A percentile compares a stretch with the other conserved stretches of the same genome.
These are phyloP conservation scores for Ceratobasidium papillatum DNA, from an alignment of 1,284 basidiomycete species.

Conservation along the genomic window DNA sequence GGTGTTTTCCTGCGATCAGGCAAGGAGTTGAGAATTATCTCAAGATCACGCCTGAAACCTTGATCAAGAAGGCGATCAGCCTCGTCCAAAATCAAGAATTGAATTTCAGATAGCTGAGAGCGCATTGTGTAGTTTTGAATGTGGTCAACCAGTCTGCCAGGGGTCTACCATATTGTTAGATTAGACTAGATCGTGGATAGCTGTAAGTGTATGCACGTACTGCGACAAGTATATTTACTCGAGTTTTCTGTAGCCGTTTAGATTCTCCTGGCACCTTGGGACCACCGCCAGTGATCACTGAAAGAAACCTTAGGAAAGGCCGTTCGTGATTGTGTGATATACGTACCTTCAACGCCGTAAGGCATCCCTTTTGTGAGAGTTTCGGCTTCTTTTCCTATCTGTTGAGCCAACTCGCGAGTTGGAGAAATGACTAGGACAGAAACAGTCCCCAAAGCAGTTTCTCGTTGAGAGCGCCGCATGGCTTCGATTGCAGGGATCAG, in stretches of 20 bases:
- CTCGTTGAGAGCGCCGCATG: slow-evolving; percentile 48
- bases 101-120: slow-evolving; percentile 49
- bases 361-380: slow-evolving; percentile 57
- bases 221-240: slow-evolving; percentile 48
- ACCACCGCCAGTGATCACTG: slow-evolving; percentile 55
- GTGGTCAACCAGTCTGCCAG: slow-evolving; percentile 59
- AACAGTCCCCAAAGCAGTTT: slow-evolving; percentile 47
- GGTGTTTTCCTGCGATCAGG: slow-evolving; percentile 61
- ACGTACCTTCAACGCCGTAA: slow-evolving; percentile 54
- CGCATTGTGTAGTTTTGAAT: slow-evolving; percentile 53
- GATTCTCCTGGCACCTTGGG: slow-evolving; percentile 55
- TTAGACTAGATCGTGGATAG: background rate
- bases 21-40: slow-evolving; percentile 74
- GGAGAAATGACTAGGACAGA: slow-evolving; percentile 77
- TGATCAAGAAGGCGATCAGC: slow-evolving; percentile 95
- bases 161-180: slow-evolving; percentile 48
- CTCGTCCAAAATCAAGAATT: slow-evolving; percentile 85
- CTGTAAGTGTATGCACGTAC: slow-evolving; percentile 9
- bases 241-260: slow-evolving; percentile 48
- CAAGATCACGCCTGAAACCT: slow-evolving; percentile 93
- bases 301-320: slow-evolving; percentile 49
- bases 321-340: slow-evolving; percentile 46
- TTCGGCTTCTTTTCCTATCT: slow-evolving; percentile 88
- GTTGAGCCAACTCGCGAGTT: slow-evolving; percentile 92
- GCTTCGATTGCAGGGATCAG: slow-evolving; percentile 58